These are phyloP conservation scores for Pseudonectria buxi DNA, from an alignment of 2,329 filamentous ascomycete genomes.

Conservation along the genomic window DNA sequence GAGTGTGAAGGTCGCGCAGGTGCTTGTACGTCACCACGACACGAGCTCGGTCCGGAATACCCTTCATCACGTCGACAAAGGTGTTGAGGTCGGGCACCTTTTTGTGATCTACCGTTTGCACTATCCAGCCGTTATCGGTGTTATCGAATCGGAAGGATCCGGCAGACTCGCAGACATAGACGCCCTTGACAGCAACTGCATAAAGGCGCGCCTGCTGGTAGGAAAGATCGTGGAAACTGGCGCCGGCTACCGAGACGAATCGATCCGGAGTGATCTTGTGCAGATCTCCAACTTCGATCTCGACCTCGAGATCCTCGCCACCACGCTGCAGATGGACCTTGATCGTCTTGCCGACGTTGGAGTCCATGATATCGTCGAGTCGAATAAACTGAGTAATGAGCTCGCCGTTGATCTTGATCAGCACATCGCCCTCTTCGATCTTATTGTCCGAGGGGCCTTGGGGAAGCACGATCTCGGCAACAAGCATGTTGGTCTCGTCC, in stretches of 20 bases:
- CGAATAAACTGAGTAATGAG: slow-evolving; percentile 89
- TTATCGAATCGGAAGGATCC: slow-evolving; percentile 94
- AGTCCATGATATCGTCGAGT: slow-evolving; percentile 86
- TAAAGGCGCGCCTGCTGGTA: slow-evolving; percentile 97
- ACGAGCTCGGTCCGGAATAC: slow-evolving; percentile 72
- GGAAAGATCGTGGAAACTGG: slow-evolving; percentile 90
- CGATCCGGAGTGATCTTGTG: slow-evolving; percentile 93
- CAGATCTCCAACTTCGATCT: slow-evolving; percentile 79
- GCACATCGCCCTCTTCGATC: slow-evolving; percentile 87
- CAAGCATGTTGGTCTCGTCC: slow-evolving; percentile 92
- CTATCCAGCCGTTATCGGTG: slow-evolving; percentile 84
- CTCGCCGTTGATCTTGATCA: slow-evolving; percentile 89
- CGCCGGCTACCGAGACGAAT: slow-evolving; percentile 90
- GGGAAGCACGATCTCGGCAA: slow-evolving; percentile 90
- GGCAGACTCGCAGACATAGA: slow-evolving; percentile 90
- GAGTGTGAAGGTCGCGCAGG: slow-evolving; percentile 85
- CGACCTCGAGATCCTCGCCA: slow-evolving; percentile 77
- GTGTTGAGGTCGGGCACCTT: slow-evolving; percentile 80
- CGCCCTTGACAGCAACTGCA: slow-evolving; percentile 83
- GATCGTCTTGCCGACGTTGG: slow-evolving; percentile 72
- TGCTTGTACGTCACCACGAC: slow-evolving; percentile 96
- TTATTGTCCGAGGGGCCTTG: slow-evolving; percentile 81
- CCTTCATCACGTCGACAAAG: slow-evolving; percentile 86
- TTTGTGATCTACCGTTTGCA: slow-evolving; percentile 87
- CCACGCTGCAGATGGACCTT: slow-evolving; percentile 80